Base-by-base conservation (phyloP, 2,329 filamentous ascomycete species). In the Aspergillus puulaauensis region DNA sequence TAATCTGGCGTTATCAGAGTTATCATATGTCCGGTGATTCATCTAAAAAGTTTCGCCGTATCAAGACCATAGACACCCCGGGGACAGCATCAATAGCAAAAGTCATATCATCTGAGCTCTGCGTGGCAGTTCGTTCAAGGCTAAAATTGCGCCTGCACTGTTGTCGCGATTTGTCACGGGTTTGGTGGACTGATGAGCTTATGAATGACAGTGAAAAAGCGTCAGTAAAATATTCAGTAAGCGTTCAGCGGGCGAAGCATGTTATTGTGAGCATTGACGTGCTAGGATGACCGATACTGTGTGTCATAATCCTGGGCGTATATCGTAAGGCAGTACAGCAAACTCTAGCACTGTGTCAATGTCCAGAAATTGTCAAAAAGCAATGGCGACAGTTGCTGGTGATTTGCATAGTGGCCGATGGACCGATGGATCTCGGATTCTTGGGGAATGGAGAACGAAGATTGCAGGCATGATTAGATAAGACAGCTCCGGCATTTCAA, bases 381-480 rank as follows among this genome's bases (percentile, higher is more conserved):
- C 8, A 31, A 31, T 31, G 27, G 35, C 15, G 35, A 37, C 35
- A 15, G 35, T 37, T n/a, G 33, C 14, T 6, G 35, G 14, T 37
- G 15, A 37, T 37, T 31, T 37, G 35, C 35, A 37, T 4, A 31
- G 27, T 31, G 27, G 9, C 27, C 15, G 35, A 37, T 37, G 35
- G 35, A n/a, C 6, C 12, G 15, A 37, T 35, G 33, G 33, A 11
- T 35, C 33, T 12, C 14, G 31, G 11, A 35, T 35, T 14, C 33
- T 35, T 35, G 33, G 33, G 9, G 33, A 7, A 14, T 37, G 35
- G 14, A 37, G 35, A 37, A 14, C 15, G 7, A 37, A 37, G 35
- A 37, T 14, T 37, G 27, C 8, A 31, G 27, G 6, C 35, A 49
- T 56, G 68, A 74, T 73, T 73, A 70, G 69, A 72, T 73, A 72